Evolutionary conservation across 495 filamentous ascomycete species (phyloP), one percentile per base, ranked within the genome.

Genomic region (Pyrenopolyporus hunteri): DNA sequence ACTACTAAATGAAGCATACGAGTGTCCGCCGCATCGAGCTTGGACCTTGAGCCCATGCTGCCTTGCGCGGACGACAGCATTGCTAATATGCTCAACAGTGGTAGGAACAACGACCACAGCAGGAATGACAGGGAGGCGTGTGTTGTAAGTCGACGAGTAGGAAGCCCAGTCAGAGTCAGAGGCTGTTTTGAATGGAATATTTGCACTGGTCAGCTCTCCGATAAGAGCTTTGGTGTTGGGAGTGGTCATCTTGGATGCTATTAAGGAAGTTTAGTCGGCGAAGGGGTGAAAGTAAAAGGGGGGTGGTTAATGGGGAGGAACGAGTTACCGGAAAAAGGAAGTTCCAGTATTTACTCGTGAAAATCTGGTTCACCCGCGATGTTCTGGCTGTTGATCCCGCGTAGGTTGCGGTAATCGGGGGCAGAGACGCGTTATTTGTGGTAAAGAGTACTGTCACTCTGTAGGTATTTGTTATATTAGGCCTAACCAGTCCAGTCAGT

Each of bases 11-110:
- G 83, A 85, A 1, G 78, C 85, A 69, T 88, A 90, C n/a, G 82
- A 87, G 62, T 91, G 89, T 1, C 89, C 89, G 23, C 89, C 89
- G 20, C 80, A 81, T 61, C 80, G 81, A 25, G 87, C 75, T 45
- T 87, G 85, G 16, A 90, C 84, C 45, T 84, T 83, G 52, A 84
- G 57, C 9, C 69, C 70, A 43, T 70, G 44, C 0, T 61, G 49
- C 0, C 64, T 65, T 0, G 84, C 86, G 48, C 80, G 85, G 39
- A 48, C 50, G 4, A 89, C 80, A 3, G 81, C 77, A 4, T 61
- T 64, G 0, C 77, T 73, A 22, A 91, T 76, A 13, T 90, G 74
- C 6, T 73, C 43, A 0, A 73, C 29, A 0, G 70, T 78, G 9
- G 67, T 64, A 1, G 89, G 89, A 5, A 83, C 70, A 2, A 79